Conservation (phyloP, 169 alveolate genomes). For the Plasmodium coatneyi region DNA sequence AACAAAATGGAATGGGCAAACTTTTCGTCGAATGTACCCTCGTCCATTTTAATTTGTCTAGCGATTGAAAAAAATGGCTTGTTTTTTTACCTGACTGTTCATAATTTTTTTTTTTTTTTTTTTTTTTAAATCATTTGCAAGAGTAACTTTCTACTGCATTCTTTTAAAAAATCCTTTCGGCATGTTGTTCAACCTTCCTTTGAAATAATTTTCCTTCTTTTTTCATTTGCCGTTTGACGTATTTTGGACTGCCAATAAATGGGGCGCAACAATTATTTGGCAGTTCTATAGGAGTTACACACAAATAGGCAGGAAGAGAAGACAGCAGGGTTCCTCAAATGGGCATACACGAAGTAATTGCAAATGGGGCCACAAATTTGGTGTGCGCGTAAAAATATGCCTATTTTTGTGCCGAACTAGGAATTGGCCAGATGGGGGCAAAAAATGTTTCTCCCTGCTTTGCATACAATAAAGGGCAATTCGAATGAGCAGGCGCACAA, state of each 20-base stretch:
- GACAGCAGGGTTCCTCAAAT: not conserved
- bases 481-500: not conserved
- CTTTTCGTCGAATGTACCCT: conserved; percentile 49
- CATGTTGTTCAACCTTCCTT: not conserved
- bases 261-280: not conserved
- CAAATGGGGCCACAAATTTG: not conserved
- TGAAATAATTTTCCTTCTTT: not conserved
- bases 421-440: not conserved
- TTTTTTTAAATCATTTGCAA: not conserved
- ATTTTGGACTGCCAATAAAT: not conserved
- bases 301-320: not conserved
- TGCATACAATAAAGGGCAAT: not conserved
- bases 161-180: not conserved
- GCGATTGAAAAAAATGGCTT: not conserved
- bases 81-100: conserved; percentile 6
- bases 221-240: not conserved
- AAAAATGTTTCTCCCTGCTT: not conserved
- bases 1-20: conserved; percentile 48
- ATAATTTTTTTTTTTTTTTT: conserved; percentile 11
- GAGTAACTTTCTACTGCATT: not conserved
- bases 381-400: not conserved
- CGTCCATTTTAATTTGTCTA: conserved; percentile 31
- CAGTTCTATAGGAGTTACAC: not conserved
- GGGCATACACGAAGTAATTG: not conserved
- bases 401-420: not conserved